Conservation (phyloP, 108 stramenopile species). For the Fragilaria crotonensis region DNA sequence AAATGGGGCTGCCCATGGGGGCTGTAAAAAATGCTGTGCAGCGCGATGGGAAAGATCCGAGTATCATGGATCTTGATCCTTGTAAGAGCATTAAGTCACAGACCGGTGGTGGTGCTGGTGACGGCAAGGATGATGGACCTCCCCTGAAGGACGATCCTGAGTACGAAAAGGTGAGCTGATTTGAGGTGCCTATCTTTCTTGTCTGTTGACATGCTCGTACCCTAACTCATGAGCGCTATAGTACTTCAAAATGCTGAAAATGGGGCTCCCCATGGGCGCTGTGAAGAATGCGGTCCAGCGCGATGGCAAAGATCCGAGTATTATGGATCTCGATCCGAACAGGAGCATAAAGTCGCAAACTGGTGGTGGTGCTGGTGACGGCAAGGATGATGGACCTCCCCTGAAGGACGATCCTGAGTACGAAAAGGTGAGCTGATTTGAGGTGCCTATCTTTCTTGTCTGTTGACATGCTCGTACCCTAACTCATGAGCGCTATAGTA, state of each 20-base stretch:
- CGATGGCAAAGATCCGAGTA: slow-evolving; percentile 55
- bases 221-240: too few species aligned
- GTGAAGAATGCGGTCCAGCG: slow-evolving; percentile 60
- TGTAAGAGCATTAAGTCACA: slow-evolving; percentile 13
- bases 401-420: slow-evolving; percentile 79
- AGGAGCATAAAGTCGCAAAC: slow-evolving; percentile 38
- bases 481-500: too few species aligned
- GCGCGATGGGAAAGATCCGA: slow-evolving; percentile 55
- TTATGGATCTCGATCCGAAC: slow-evolving; percentile 58
- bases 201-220: too few species aligned
- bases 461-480: too few species aligned
- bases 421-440: too few species aligned
- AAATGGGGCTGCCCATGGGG: slow-evolving; percentile 45
- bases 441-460: too few species aligned
- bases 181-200: slow-evolving; percentile 56
- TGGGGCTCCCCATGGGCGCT: slow-evolving; percentile 72
- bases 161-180: slow-evolving; percentile 45
- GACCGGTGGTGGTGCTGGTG: neutral
- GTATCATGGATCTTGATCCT: slow-evolving; percentile 48
- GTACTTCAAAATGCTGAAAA: slow-evolving; percentile 69
- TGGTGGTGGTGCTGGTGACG: slow-evolving; percentile 13
- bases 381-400: slow-evolving; percentile 31
- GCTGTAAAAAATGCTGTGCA: slow-evolving; percentile 59
- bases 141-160: slow-evolving; percentile 31
- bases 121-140: slow-evolving; percentile 10